A percentile compares a stretch with the other conserved stretches of the same genome.
phyloP scores from a whole-genome alignment of 306 rosid species.

The Vicia villosa region DNA sequence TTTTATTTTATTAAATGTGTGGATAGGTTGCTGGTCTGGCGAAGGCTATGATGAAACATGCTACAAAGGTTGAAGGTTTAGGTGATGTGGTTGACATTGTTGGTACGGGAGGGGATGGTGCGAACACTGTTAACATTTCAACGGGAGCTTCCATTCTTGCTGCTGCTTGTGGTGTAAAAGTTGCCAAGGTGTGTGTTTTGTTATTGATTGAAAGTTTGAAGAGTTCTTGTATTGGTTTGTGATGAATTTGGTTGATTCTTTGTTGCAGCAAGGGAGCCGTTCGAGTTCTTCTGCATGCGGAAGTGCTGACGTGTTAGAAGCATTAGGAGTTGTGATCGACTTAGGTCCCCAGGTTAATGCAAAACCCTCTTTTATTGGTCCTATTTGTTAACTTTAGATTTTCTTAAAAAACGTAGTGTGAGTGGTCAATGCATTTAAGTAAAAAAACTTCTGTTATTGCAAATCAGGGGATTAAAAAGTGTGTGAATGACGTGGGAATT shows the following conservation, averaged over 20 bases:
- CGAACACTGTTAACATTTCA: slow-evolving; percentile 90
- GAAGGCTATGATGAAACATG: slow-evolving; percentile 76
- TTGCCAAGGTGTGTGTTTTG: slow-evolving; percentile 72
- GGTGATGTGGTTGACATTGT: slow-evolving; percentile 88
- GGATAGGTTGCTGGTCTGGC: slow-evolving; percentile 88
- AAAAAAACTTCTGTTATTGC: slow-evolving; percentile 14
- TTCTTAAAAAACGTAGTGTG: not conserved
- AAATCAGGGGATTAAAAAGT: slow-evolving; percentile 70
- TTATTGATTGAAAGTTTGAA: not conserved
- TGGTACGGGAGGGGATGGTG: slow-evolving; percentile 97
- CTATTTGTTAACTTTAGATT: slow-evolving; percentile 20
- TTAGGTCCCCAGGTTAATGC: slow-evolving; percentile 69
- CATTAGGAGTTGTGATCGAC: slow-evolving; percentile 70
- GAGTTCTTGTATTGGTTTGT: not conserved
- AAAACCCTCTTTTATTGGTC: not conserved
- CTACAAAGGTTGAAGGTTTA: slow-evolving; percentile 77
- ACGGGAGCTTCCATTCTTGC: slow-evolving; percentile 90
- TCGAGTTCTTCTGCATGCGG: slow-evolving; percentile 97
- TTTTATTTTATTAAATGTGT: not conserved
- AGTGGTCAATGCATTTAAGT: not conserved
- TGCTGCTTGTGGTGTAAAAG: slow-evolving; percentile 96
- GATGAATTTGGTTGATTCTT: not conserved
- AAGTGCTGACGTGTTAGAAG: slow-evolving; percentile 95
- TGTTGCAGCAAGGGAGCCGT: slow-evolving; percentile 88
- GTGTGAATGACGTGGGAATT: slow-evolving; percentile 81